These are phyloP conservation scores for Hanseniaspora pseudoguilliermondii DNA, from an alignment of 805 yeast genomes.

Conservation along the genomic window DNA sequence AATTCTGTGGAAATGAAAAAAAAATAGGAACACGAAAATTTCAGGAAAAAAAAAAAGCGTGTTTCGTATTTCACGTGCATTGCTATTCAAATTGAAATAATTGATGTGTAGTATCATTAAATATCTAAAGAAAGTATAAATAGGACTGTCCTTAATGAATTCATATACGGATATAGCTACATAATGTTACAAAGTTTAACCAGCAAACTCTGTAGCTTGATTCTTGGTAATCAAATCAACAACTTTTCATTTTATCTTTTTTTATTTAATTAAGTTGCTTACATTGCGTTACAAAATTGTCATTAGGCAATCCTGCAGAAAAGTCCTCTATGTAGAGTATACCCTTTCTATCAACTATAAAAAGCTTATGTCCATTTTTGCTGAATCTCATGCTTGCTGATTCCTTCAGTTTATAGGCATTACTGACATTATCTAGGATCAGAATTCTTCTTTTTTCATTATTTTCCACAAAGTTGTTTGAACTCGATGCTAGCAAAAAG, in stretches of 20 bases:
- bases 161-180: no score
- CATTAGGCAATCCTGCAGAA: constrained; percentile 71
- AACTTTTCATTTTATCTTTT: no score
- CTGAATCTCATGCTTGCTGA: constrained; percentile 72
- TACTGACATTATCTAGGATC: constrained; percentile 63
- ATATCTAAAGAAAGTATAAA: no score
- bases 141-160: no score
- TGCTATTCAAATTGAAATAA: no score
- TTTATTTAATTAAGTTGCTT: constrained; percentile 42
- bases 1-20: not conserved
- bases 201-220: no score
- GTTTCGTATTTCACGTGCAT: no score
- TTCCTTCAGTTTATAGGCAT: constrained; percentile 57
- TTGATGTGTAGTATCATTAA: no score
- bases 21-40: not conserved
- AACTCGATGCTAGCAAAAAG: constrained; percentile 52
- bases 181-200: no score
- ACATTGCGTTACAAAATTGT: constrained; percentile 53
- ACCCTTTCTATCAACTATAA: constrained; percentile 72
- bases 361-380: constrained; percentile 67
- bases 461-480: constrained; percentile 31
- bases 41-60: not conserved
- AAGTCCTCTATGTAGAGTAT: constrained; percentile 68
- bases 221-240: no score
- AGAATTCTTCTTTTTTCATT: constrained; percentile 39